These are phyloP conservation scores for Trypanosomatidae sp. DNA, from an alignment of 208 protist species.

Conservation along the genomic window DNA sequence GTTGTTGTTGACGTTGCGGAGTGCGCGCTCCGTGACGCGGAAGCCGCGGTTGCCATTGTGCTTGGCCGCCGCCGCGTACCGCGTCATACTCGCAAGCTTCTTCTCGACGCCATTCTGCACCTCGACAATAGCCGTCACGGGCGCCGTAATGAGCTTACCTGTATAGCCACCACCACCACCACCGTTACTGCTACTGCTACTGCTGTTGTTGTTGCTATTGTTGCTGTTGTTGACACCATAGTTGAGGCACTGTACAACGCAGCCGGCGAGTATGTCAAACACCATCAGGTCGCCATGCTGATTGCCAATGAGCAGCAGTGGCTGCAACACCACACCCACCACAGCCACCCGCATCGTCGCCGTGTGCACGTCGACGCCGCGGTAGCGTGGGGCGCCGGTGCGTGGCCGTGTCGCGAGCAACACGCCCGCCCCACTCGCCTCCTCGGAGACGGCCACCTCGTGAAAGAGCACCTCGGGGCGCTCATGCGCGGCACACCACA, in stretches of 20 bases:
- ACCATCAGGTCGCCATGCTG: slow-evolving; percentile 70
- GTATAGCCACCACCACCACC: not conserved
- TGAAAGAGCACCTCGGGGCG: slow-evolving; percentile 8
- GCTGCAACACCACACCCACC: slow-evolving; percentile 63
- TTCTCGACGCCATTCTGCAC: slow-evolving; percentile 60
- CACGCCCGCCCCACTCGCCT: slow-evolving; percentile 6
- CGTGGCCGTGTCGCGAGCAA: slow-evolving; percentile 8
- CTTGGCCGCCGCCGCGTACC: slow-evolving; percentile 28
- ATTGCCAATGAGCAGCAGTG: slow-evolving; percentile 76
- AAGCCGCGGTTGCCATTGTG: slow-evolving; percentile 12
- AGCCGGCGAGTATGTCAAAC: slow-evolving; percentile 47
- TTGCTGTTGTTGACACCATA: slow-evolving; percentile 14
- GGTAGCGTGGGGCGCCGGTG: slow-evolving; percentile 49
- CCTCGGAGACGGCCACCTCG: slow-evolving; percentile 4
- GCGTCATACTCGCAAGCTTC: slow-evolving; percentile 21
- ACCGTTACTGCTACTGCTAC: slow-evolving; percentile 1
- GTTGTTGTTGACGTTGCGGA: slow-evolving; percentile 1
- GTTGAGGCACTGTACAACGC: slow-evolving; percentile 66
- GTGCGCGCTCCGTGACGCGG: slow-evolving; percentile 4
- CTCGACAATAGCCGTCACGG: slow-evolving; percentile 64
- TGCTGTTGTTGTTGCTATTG: slow-evolving; percentile 5
- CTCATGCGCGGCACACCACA: not conserved
- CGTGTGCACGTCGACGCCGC: slow-evolving; percentile 52
- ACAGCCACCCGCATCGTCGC: slow-evolving; percentile 53
- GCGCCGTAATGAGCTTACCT: slow-evolving; percentile 28